A percentile compares a stretch with the other conserved stretches of the same genome.
These are phyloP conservation scores for Yarrowia porcina DNA, from an alignment of 805 yeast genomes.

Conservation along the genomic window DNA sequence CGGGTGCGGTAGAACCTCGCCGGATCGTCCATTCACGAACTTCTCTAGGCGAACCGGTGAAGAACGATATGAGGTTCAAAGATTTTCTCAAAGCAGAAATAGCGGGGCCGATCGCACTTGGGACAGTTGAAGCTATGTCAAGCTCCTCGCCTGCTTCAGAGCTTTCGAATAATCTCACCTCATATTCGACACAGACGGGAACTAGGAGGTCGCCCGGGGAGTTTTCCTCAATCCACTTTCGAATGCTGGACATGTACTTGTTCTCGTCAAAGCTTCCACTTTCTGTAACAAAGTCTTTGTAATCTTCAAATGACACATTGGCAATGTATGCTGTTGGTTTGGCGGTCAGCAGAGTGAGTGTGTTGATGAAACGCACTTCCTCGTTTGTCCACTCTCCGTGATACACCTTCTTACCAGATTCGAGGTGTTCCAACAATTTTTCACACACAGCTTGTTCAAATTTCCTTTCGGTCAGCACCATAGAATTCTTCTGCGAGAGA, in stretches of 20 bases:
- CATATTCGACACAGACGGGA: conserved; percentile 67
- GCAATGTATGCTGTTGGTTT: conserved; percentile 81
- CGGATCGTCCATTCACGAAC: conserved; percentile 88
- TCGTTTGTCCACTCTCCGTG: conserved; percentile 57
- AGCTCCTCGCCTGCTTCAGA: conserved; percentile 35
- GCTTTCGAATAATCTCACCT: conserved; percentile 58
- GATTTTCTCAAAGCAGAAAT: conserved; percentile 63
- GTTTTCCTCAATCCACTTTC: conserved; percentile 63
- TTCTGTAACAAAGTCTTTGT: conserved; percentile 41
- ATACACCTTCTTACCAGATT: conserved; percentile 61
- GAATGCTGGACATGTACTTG: conserved; percentile 50
- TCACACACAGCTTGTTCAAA: conserved; percentile 42
- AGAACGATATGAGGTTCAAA: conserved; percentile 72
- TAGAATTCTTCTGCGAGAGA: conserved; percentile 2
- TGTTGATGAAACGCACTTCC: conserved; percentile 66
- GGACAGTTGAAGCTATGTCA: conserved; percentile 31
- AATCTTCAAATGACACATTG: conserved; percentile 72
- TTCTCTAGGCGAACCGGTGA: conserved; percentile 83
- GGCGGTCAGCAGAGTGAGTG: conserved; percentile 73
- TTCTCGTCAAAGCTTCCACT: conserved; percentile 37
- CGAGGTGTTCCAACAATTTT: conserved; percentile 47
- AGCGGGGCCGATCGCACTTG: conserved; percentile 47
- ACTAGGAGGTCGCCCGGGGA: conserved; percentile 67
- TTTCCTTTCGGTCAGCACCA: conserved; percentile 42
- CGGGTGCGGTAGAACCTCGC: conserved; percentile 72